These are phyloP conservation scores for Carex myosuroides DNA, from an alignment of 176 grass and related monocot genomes.

Conservation along the genomic window DNA sequence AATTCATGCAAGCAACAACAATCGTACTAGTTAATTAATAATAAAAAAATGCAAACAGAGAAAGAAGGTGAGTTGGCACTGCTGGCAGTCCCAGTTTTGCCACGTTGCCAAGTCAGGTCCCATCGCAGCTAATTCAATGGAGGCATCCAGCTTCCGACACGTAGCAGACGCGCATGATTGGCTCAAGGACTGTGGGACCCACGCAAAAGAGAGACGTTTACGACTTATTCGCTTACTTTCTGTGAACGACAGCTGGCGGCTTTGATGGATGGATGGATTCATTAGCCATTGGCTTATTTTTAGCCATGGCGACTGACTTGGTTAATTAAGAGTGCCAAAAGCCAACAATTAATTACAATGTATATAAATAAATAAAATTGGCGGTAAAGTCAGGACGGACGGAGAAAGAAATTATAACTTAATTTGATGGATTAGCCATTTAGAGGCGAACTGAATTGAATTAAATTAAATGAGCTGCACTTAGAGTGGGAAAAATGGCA, in stretches of 20 bases:
- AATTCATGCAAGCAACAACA: not conserved
- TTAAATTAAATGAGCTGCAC: not conserved
- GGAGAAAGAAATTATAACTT: not conserved
- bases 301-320: too few species aligned
- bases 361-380: not conserved
- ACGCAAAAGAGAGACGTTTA: constrained; percentile 6
- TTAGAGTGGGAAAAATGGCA: too few species aligned
- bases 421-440: not conserved
- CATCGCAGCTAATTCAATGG: not conserved
- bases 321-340: not conserved
- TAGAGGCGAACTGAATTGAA: not conserved
- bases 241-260: not conserved
- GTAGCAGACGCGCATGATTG: not conserved
- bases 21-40: not conserved
- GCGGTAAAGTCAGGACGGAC: not conserved
- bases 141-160: not conserved
- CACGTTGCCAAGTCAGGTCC: constrained; percentile 5
- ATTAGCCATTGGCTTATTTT: not conserved
- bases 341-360: not conserved
- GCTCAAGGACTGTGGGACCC: constrained; percentile 9
- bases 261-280: not conserved
- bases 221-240: constrained; percentile 2
- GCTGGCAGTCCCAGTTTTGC: not conserved
- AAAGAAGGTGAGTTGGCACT: not conserved
- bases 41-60: not conserved